A percentile compares a stretch with the other conserved stretches of the same genome.
Evolutionary conservation across 768 basidiomycete species (phyloP).

Genomic region (Tylopilus plumbeoviolaceoides): DNA sequence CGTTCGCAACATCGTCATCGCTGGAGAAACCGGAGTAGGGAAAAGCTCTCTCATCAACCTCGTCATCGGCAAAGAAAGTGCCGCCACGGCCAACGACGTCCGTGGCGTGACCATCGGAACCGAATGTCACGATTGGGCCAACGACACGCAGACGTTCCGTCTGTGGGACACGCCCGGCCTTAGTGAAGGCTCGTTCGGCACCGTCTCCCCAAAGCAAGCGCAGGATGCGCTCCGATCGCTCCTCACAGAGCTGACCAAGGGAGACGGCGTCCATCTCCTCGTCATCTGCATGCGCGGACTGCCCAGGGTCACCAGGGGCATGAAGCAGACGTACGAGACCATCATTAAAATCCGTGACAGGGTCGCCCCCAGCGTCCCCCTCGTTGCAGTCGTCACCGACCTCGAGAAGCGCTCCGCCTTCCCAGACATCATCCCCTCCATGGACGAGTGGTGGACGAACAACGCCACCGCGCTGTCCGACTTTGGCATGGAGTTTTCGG

Average conservation of each 20-base stretch:
- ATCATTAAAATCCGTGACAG: constrained; percentile 21
- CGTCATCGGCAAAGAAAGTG: constrained; percentile 20
- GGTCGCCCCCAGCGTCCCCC: constrained; percentile 13
- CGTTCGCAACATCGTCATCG: constrained; percentile 26
- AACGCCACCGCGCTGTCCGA: constrained; percentile 27
- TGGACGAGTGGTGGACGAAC: constrained; percentile 38
- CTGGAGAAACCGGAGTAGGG: constrained; percentile 29
- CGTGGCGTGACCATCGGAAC: constrained; percentile 22
- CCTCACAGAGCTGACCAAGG: constrained; percentile 18
- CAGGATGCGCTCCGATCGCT: constrained; percentile 25
- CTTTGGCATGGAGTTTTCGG: constrained; percentile 32
- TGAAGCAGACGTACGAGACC: constrained; percentile 27
- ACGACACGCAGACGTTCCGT: constrained; percentile 17
- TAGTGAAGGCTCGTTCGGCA: constrained; percentile 25
- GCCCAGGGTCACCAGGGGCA: constrained; percentile 19
- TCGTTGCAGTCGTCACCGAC: constrained; percentile 31
- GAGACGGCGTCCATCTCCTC: constrained; percentile 23
- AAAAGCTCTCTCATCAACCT: constrained; percentile 32
- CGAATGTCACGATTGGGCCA: constrained; percentile 16
- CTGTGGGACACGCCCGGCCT: constrained; percentile 33
- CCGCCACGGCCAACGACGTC: constrained; percentile 19
- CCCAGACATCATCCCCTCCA: constrained; percentile 20
- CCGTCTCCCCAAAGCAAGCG: constrained; percentile 20
- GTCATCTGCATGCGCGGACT: constrained; percentile 28
- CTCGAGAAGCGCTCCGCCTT: constrained; percentile 26